phyloP scores from a whole-genome alignment of 768 basidiomycete genomes.

The Crucibulum laeve region DNA sequence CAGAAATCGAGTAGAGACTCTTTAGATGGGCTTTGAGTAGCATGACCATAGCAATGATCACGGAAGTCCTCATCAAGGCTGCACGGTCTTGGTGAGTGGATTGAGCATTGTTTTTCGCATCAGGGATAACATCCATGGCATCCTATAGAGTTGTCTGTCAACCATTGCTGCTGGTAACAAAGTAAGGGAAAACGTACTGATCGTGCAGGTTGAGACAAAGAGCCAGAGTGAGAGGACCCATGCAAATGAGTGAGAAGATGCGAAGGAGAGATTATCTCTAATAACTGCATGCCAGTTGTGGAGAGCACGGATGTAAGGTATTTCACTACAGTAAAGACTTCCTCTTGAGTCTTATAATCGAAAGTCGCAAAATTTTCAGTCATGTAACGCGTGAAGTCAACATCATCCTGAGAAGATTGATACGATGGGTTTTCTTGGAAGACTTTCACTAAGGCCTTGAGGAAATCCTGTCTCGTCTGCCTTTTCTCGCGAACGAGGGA shows the following conservation, averaged over 20 bases:
- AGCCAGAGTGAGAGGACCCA: conserved; percentile 16
- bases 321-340: conserved; percentile 82
- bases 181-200: neutral
- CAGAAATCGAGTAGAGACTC: conserved; percentile 75
- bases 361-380: conserved; percentile 90
- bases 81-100: conserved; percentile 11
- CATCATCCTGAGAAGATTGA: conserved; percentile 68
- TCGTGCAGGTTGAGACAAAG: conserved; percentile 4
- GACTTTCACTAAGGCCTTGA: conserved; percentile 75
- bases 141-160: neutral
- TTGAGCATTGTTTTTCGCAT: neutral
- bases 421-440: conserved; percentile 70
- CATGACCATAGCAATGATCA: conserved; percentile 82
- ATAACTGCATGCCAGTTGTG: conserved; percentile 76
- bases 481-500: conserved; percentile 89
- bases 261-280: conserved; percentile 68
- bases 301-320: conserved; percentile 72
- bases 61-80: conserved; percentile 57
- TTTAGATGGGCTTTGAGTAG: conserved; percentile 87
- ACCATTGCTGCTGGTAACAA: neutral
- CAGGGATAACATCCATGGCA: neutral
- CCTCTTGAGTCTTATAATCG: conserved; percentile 95
- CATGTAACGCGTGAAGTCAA: conserved; percentile 88
- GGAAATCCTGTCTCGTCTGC: conserved; percentile 78
- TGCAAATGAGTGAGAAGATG: conserved; percentile 64